Conservation (phyloP, 177 flowering plant species). For the Tripterygium wilfordii region DNA sequence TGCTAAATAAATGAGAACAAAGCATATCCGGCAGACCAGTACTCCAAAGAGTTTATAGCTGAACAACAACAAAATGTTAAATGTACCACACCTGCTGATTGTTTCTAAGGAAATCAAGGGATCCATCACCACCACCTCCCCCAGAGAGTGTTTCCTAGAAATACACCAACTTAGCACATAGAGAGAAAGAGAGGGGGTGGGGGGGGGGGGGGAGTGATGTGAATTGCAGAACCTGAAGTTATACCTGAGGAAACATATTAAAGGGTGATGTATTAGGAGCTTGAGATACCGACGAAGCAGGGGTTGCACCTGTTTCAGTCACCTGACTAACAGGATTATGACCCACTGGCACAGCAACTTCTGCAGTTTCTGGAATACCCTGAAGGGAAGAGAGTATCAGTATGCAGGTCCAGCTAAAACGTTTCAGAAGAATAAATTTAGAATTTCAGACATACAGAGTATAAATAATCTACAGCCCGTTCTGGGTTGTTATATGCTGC, state of each 20-base stretch:
- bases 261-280: conserved; percentile 86
- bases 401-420: conserved; percentile 1
- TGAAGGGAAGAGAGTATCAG: conserved; percentile 23
- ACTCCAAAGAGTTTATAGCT: no score
- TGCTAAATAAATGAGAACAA: no score
- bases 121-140: conserved; percentile 61
- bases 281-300: conserved; percentile 54
- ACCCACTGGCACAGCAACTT: conserved; percentile 68
- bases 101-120: conserved; percentile 91
- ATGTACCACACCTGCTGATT: conserved; percentile 70
- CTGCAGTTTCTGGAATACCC: conserved; percentile 90
- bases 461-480: conserved; percentile 91
- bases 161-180: neutral
- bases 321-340: conserved; percentile 33
- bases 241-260: conserved; percentile 97
- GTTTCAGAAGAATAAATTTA: neutral
- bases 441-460: conserved; percentile 54
- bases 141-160: conserved; percentile 57
- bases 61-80: neutral
- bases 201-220: no score
- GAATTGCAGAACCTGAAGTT: neutral
- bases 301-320: conserved; percentile 36
- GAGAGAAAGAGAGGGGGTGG: no score
- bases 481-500: conserved; percentile 98
- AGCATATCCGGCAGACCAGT: no score